Conservation (phyloP, 2,329 filamentous ascomycete species). For the Pseudogymnoascus sp. region DNA sequence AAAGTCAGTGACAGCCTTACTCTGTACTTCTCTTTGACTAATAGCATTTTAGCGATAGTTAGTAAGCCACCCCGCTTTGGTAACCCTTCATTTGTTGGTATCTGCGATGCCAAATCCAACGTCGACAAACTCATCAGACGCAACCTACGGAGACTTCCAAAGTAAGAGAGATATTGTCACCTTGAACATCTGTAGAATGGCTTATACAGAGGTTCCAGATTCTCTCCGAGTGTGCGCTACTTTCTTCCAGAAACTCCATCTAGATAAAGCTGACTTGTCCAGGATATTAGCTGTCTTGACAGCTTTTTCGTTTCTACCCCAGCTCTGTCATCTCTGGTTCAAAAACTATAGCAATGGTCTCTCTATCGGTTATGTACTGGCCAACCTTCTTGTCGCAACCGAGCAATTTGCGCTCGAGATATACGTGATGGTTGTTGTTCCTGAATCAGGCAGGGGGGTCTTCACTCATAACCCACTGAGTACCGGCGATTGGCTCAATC, state of each 20-base stretch:
- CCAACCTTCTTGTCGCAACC: constrained; percentile 10
- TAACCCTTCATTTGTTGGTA: too few relatives aligned
- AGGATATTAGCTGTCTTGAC: not conserved
- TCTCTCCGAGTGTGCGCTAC: not conserved
- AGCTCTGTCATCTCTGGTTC: not conserved
- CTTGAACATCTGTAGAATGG: not conserved
- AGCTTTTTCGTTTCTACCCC: not conserved
- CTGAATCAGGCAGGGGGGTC: not conserved
- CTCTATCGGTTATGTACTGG: not conserved
- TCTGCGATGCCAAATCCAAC: too few relatives aligned
- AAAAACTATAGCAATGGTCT: not conserved
- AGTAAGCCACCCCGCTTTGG: too few relatives aligned
- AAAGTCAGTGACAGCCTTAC: too few relatives aligned
- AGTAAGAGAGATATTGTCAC: not conserved
- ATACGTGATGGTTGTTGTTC: constrained; percentile 6
- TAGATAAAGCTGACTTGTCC: not conserved
- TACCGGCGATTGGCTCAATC: not conserved
- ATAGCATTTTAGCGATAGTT: too few relatives aligned
- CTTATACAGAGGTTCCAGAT: not conserved
- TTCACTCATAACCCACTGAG: not conserved
- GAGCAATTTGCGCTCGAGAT: constrained; percentile 27
- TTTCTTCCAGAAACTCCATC: not conserved
- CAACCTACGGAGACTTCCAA: not conserved
- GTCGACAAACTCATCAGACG: too few relatives aligned
- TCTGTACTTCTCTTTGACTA: too few relatives aligned